Evolutionary conservation across 768 basidiomycete species (phyloP), one percentile per base, ranked within the genome.

Genomic region (Agrocybe chaxingu): DNA sequence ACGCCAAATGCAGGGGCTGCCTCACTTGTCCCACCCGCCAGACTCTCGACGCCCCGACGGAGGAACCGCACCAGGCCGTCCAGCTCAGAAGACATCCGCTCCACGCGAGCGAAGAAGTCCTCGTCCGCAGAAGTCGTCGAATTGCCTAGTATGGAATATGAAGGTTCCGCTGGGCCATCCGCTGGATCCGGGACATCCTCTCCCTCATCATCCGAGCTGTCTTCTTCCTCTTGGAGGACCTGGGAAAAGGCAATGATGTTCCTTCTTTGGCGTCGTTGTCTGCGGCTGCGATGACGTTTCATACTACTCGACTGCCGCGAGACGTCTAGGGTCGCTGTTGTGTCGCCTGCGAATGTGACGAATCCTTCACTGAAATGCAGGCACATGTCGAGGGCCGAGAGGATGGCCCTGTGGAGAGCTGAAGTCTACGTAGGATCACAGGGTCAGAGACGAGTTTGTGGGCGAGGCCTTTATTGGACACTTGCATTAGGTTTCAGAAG

Each of bases 381-480:
- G 34, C 80, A 76, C 73, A 90, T 82, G 64, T 92, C 88, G 24
- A 92, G 71, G 51, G 90, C 77, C 7, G 82, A 81, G 16, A 86
- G 54, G 42, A 92, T 78, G 18, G 84, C 79, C 53, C 79, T 79
- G 58, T 83, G 81, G 7, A 90, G 69, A 12, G 84, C 74, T 0
- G 77, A 72, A 13, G 84, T 84, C 88, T 91, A 46, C 7, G 52
- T 8, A 33, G 24, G 42, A n/a, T 40, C n/a, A 42, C 11, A 24
- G 34, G 7, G 38, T 53, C 29, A 42, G 29, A 10, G 7, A 13
- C 8, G 7, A 10, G 51, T 12, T 13, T 48, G 45, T 13, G 46
- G 16, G 32, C 29, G 8, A 10, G 32, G 3, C 34, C 7, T 34
- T 16, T 29, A 7, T 12, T n/a, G 29, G 46, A 1, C 13, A 55